Percentiles rank a stretch among this genome's conserved stretches.
Conservation (phyloP, 2,329 filamentous ascomycete species). For the Trichoderma polysporum region DNA sequence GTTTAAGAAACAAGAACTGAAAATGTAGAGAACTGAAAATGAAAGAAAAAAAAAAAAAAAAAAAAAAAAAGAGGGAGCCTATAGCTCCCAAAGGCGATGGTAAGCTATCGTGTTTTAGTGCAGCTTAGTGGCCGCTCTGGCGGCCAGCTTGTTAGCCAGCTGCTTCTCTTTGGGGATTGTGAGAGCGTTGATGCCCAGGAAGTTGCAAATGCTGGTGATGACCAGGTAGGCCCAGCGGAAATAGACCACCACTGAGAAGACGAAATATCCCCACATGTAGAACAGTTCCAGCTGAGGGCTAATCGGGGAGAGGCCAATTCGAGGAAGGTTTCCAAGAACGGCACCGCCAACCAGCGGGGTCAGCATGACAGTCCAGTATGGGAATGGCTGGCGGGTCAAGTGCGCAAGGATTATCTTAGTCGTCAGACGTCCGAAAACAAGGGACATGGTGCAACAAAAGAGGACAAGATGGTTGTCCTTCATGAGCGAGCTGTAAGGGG, state of each 20-base stretch:
- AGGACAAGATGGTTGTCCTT: conserved; percentile 83
- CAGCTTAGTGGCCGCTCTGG: conserved; percentile 39
- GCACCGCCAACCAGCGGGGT: conserved; percentile 84
- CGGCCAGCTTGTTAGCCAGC: conserved; percentile 49
- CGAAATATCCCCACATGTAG: conserved; percentile 82
- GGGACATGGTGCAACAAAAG: conserved; percentile 91
- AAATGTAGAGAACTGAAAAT: background rate
- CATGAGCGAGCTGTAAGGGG: conserved; percentile 80
- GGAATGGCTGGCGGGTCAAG: conserved; percentile 88
- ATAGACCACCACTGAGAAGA: conserved; percentile 82
- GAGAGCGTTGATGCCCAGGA: conserved; percentile 89
- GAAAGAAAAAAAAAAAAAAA: background rate
- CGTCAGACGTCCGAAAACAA: conserved; percentile 96
- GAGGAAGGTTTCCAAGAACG: conserved; percentile 76
- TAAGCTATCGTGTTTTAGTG: conserved; percentile 27
- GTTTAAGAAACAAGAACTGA: background rate
- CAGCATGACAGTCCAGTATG: conserved; percentile 93
- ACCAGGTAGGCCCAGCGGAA: conserved; percentile 91
- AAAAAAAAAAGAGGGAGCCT: background rate
- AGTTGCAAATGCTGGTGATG: conserved; percentile 86
- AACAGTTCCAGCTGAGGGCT: conserved; percentile 66
- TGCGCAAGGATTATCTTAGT: conserved; percentile 99
- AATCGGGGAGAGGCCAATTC: conserved; percentile 67
- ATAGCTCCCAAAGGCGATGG: background rate
- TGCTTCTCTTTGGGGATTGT: conserved; percentile 72